Conservation (phyloP, 75 land plant genomes). For the Pinus tabuliformis region DNA sequence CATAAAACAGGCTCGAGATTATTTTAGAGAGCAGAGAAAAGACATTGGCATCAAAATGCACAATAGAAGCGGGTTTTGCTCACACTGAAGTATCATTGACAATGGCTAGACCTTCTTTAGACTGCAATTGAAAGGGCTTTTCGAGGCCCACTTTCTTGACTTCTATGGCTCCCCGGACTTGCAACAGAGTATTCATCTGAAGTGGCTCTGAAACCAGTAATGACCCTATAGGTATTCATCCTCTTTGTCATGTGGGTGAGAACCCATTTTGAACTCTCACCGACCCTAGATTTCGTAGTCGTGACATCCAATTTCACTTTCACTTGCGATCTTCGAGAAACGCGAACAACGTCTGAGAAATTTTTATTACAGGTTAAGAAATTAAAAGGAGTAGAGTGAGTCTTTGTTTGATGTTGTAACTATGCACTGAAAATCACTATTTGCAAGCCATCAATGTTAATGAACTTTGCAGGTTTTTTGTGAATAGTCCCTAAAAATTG, state of each 20-base stretch:
- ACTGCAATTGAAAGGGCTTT: constrained; percentile 13
- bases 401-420: too few relatives aligned
- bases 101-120: constrained; percentile 33
- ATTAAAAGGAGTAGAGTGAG: too few relatives aligned
- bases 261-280: constrained; percentile 18
- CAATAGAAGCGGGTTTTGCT: constrained; percentile 19
- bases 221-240: background rate
- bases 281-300: constrained; percentile 27
- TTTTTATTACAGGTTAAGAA: too few relatives aligned
- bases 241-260: too few relatives aligned
- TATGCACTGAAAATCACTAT: too few relatives aligned
- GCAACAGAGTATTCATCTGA: constrained; percentile 37
- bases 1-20: constrained; percentile 35
- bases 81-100: constrained; percentile 38
- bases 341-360: constrained; percentile 22
- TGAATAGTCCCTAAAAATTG: too few relatives aligned
- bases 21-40: constrained; percentile 27
- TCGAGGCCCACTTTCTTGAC: constrained; percentile 16
- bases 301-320: constrained; percentile 2
- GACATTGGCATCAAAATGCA: constrained; percentile 25
- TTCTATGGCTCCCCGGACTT: constrained; percentile 21
- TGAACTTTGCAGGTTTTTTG: too few relatives aligned
- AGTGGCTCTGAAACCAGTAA: constrained; percentile 21
- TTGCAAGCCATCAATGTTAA: too few relatives aligned
- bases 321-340: constrained; percentile 11